Evolutionary conservation across 805 yeast genomes (phyloP), one percentile per base, ranked within the genome.

Genomic region (Kluyveromyces siamensis): DNA sequence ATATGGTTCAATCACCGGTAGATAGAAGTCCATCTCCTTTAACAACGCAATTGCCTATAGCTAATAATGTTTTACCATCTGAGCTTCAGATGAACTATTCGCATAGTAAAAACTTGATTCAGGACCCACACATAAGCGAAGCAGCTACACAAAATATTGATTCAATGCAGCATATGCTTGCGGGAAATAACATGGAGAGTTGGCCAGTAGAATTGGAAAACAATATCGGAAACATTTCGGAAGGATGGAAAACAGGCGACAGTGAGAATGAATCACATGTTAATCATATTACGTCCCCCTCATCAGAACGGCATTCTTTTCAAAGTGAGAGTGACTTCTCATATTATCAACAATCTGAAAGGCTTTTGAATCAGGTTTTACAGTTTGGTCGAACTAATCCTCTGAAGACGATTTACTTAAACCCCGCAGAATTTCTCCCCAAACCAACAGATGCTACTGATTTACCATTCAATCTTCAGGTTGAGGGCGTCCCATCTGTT

Each of bases 401-500:
- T 9, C 44, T 58, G 27, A 55, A 54, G 35, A 52, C 60, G 17
- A 45, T 48, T 9, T 52, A 48, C 25, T 49, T 52, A 17, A 53
- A 59, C 49, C 68, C 71, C 6, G 51, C 51, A 21, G 56, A 55
- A 27, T 65, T 56, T 44, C 41, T 66, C 10, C 39, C 45, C 5
- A 43, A 33, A 38, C 27, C 35, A 14, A 60, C 55, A 14, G 52
- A 62, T 21, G 58, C 56, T 11, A 45, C 53, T 7, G 41, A 55
- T 2, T 49, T 71, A 42, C 74, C 75, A 4, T 81, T 76, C 61
- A 69, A 72, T 48, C 54, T 85, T 47, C 63, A 68, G 25, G 70
- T 91, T 1, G 65, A 72, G 8, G 84, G 81, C 46, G 71, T 91
- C 41, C 97, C 97, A 1, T 69, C 77, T 6, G 81, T 80, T 55